Evolutionary conservation across 2,329 filamentous ascomycete genomes (phyloP).

Genomic region (Albophoma yamanashiensis): DNA sequence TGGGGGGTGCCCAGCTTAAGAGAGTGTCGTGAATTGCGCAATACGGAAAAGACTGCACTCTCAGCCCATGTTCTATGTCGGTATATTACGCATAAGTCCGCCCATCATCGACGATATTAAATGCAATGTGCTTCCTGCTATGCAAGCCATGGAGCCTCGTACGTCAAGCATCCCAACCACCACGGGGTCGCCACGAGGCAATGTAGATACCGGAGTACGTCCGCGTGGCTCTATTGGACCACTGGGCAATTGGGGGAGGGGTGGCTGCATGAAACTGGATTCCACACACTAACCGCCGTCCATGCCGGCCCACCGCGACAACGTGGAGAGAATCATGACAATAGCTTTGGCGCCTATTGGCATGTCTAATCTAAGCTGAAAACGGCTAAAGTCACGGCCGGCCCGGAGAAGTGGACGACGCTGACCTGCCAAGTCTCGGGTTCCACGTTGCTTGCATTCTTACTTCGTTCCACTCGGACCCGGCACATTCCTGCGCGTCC

Average conservation of each 20-base stretch:
- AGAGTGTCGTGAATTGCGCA: background rate
- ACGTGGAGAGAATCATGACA: background rate
- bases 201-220: background rate
- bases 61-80: background rate
- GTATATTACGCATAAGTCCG: background rate
- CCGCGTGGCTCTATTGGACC: background rate
- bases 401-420: background rate
- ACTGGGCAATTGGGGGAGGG: background rate
- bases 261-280: background rate
- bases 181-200: background rate
- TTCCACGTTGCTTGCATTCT: background rate
- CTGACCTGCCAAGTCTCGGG: background rate
- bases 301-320: background rate
- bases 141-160: background rate
- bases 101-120: background rate
- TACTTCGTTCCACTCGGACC: background rate
- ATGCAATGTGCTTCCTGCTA: background rate
- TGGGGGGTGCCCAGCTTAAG: background rate
- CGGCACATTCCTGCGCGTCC: background rate
- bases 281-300: background rate
- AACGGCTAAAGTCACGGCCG: background rate
- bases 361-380: background rate
- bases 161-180: background rate
- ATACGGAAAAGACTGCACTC: background rate
- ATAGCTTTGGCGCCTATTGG: background rate